Conservation (phyloP, 83 land plant species). For the Picea engelmannii region DNA sequence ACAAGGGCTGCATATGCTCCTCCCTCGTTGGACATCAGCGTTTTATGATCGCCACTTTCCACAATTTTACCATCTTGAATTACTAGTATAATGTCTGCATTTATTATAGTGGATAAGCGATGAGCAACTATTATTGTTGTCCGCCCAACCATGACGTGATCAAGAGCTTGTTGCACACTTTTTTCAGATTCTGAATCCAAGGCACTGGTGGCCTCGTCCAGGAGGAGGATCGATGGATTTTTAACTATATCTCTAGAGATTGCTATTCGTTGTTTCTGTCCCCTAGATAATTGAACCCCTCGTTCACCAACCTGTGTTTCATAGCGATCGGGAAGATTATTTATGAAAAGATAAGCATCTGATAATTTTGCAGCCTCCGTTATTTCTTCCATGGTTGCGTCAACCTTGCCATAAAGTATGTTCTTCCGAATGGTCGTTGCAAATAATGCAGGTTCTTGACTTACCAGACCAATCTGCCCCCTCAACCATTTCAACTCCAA, state of each 20-base stretch:
- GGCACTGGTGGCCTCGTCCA: conserved; percentile 94
- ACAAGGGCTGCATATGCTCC: conserved; percentile 65
- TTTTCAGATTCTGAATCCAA: conserved; percentile 89
- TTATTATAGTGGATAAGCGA: conserved; percentile 75
- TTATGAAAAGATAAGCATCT: conserved; percentile 66
- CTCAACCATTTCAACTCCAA: conserved; percentile 31
- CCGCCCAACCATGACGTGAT: conserved; percentile 84
- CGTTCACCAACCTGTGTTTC: conserved; percentile 92
- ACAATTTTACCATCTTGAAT: conserved; percentile 75
- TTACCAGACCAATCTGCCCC: conserved; percentile 56
- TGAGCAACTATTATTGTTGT: conserved; percentile 88
- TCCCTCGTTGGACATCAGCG: conserved; percentile 51
- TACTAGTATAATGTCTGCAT: conserved; percentile 81
- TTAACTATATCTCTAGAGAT: conserved; percentile 86
- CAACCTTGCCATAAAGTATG: neutral
- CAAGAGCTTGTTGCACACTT: conserved; percentile 87
- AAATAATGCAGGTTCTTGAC: too few species aligned
- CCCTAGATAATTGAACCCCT: conserved; percentile 90
- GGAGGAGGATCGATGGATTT: conserved; percentile 81
- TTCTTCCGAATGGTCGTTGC: too few species aligned
- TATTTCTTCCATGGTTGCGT: conserved; percentile 48
- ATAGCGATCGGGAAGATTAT: conserved; percentile 66
- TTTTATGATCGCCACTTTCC: conserved; percentile 81
- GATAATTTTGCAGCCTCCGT: conserved; percentile 69
- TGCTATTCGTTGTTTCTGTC: conserved; percentile 73